Conservation (phyloP, 169 alveolate species). For the Plasmodium cynomolgi region DNA sequence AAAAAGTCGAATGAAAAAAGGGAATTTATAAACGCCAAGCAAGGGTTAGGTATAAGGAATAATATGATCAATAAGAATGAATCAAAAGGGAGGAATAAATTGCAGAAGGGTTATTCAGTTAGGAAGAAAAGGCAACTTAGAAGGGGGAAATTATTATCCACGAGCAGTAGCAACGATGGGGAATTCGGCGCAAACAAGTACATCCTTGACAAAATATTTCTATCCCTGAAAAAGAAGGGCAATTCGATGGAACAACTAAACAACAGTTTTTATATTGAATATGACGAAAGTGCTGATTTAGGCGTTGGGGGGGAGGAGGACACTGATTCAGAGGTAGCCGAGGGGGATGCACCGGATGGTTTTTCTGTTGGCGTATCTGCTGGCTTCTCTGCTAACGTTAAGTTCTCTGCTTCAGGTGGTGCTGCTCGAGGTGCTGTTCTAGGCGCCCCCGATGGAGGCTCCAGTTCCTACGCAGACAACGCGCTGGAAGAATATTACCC, state of each 20-base stretch:
- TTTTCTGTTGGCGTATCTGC: not conserved
- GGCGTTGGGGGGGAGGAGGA: not conserved
- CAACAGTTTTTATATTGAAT: slow-evolving; percentile 34
- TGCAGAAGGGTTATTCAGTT: not conserved
- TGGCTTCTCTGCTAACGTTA: not conserved
- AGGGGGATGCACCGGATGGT: not conserved
- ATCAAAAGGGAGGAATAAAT: slow-evolving; percentile 2
- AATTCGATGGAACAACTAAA: not conserved
- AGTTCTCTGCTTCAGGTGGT: not conserved
- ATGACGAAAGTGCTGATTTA: not conserved
- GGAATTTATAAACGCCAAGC: not conserved
- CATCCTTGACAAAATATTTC: slow-evolving; percentile 3
- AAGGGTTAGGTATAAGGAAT: not conserved
- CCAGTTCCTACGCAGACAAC: not conserved
- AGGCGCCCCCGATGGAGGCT: not conserved
- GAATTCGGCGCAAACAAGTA: slow-evolving; percentile 3
- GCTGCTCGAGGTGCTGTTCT: not conserved
- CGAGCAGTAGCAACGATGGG: slow-evolving; percentile 16
- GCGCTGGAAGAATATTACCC: not conserved
- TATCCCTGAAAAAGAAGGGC: slow-evolving; percentile 1
- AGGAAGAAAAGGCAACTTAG: not conserved
- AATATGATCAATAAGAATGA: not conserved
- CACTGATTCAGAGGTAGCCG: not conserved
- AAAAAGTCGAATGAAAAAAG: not conserved
- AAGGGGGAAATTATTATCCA: not conserved